Evolutionary conservation across 208 protist species (phyloP), one percentile per base, ranked within the genome.

Genomic region (Phytomonas sp.): DNA sequence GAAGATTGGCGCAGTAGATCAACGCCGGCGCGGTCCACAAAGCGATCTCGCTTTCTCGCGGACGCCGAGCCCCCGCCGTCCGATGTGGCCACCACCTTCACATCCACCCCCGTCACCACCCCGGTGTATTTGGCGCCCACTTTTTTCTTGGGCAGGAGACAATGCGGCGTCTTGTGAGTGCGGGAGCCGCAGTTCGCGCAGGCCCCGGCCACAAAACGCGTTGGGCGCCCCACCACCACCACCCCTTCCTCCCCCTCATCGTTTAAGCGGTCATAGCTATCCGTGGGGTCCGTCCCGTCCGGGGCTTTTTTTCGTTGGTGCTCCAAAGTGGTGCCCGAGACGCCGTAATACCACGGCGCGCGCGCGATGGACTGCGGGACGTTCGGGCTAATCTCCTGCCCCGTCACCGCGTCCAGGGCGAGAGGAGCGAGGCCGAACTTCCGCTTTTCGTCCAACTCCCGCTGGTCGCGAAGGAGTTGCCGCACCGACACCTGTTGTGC

Each of bases 171-270:
- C 71, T 94, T 93, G 91, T 99, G 99, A 14, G 96, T 98, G 79
- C 96, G 96, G 14, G 98, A 89, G 34, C 99, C 99, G 73, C 99
- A 99, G 85, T 99, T 99, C 10, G 87, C 78, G 73, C 99, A 99
- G 2, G 98, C 98, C 29, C 99, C 99, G 33, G 98, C 97, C 16
- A 94, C 76, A 71, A 89, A 99, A 59, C 82, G 95, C 6, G 75
- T 96, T 11, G 91, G 78, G 31, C 82, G 67, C 11, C 87, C 95
- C 10, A 79, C 72, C 29, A 83, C 77, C 26, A 63, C 63, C 66
- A 83, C 76, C 8, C 77, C 67, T 34, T 80, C 62, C 32, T 89
- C 88, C 16, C 26, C 45, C 19, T 56, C 7, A 14, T 82, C 61
- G 30, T 94, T 64, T 7, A 67, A 52, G 56, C 77, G 49, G 67